Evolutionary conservation across 1,139 yeast species (phyloP), one percentile per base, ranked within the genome.

Genomic region (Kodamaea sp.): DNA sequence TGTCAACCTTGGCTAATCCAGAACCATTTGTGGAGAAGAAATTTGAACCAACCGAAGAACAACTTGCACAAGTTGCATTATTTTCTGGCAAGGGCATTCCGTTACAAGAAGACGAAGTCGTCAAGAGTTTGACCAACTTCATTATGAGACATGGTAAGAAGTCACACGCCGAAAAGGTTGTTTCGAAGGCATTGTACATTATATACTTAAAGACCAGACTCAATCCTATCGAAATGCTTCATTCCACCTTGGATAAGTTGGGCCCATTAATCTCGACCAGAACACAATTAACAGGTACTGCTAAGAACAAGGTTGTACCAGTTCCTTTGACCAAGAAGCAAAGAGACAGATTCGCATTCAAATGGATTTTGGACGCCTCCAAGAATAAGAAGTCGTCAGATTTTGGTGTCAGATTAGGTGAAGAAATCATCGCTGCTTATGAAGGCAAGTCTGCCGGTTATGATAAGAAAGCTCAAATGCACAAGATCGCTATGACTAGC

Each of bases 101-200:
- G 11, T 58, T 70, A 23, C 69, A 73, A 50, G 65, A 69, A 27
- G 95, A 90, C 50, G 84, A 86, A 10, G 77, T 83, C 26, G 73
- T 92, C 39, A 81, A 82, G 38, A 85, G 85, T 50, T 77, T 92
- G 53, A 81, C 87, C 40, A 88, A 90, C 59, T 75, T 89, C 65
- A 81, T 92, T 44, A 94, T 94, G 98, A 80, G 88, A 57, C 82
- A 87, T 56, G 99, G 99, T 36, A 81, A 83, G 61, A 92, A 90
- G 61, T 79, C 88, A 39, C 69, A 74, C 39, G 97, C 98, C 1
- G 84, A 83, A 57, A 83, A 76, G 53, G 71, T 75, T 39, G 73
- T 94, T 46, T 76, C 84, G 41, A 77, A 84, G 57, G 95, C 97
- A 1, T 70, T 92, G 41, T 89, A 89, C 56, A 70, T 90, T 40